These are phyloP conservation scores for Candida gigantensis DNA, from an alignment of 1,139 yeast species.

Conservation along the genomic window DNA sequence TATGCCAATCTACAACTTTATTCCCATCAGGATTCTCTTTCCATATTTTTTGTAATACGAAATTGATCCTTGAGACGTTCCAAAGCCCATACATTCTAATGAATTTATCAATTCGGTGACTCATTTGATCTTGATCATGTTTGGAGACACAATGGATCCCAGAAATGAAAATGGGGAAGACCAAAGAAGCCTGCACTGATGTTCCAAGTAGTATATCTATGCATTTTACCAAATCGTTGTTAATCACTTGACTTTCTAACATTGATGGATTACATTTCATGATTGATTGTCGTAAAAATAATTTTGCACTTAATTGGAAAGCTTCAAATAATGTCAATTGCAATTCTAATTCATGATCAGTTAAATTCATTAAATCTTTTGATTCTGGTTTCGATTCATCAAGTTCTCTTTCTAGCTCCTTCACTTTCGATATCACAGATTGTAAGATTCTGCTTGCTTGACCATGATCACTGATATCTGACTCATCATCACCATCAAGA, in stretches of 20 bases:
- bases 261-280: slow-evolving; percentile 61
- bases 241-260: slow-evolving; percentile 62
- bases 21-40: slow-evolving; percentile 38
- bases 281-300: slow-evolving; percentile 68
- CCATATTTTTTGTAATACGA: slow-evolving; percentile 58
- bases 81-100: slow-evolving; percentile 66
- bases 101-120: slow-evolving; percentile 53
- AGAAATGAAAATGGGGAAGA: slow-evolving; percentile 76
- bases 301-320: slow-evolving; percentile 67
- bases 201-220: slow-evolving; percentile 66
- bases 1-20: slow-evolving; percentile 61
- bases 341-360: slow-evolving; percentile 57
- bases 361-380: slow-evolving; percentile 47
- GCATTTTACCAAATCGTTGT: slow-evolving; percentile 55
- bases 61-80: slow-evolving; percentile 61
- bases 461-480: slow-evolving; percentile 31
- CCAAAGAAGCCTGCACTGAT: slow-evolving; percentile 68
- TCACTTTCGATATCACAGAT: slow-evolving; percentile 38
- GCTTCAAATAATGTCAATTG: slow-evolving; percentile 74
- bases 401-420: slow-evolving; percentile 50
- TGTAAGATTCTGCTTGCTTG: slow-evolving; percentile 23
- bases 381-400: slow-evolving; percentile 57
- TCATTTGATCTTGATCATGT: slow-evolving; percentile 53
- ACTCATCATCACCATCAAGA: slow-evolving; percentile 17
- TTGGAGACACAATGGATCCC: slow-evolving; percentile 65